A percentile compares a stretch with the other conserved stretches of the same genome.
Conservation (phyloP, 2,329 filamentous ascomycete genomes). For the Trichoderma sp. region DNA sequence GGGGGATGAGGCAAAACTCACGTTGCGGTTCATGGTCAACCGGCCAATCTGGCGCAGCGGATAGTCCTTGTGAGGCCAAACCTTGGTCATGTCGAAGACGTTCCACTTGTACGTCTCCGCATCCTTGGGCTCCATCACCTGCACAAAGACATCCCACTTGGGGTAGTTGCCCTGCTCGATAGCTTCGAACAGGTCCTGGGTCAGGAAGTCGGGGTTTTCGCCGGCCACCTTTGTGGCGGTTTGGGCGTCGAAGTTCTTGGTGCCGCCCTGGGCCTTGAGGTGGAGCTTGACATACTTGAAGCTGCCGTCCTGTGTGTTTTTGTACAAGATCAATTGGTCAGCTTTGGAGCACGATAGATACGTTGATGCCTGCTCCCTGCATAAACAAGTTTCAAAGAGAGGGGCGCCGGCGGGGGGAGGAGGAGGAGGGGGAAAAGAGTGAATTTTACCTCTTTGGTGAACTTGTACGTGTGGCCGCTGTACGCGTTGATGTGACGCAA, state of each 20-base stretch:
- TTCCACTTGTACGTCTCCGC: constrained; percentile 60
- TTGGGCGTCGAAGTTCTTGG: constrained; percentile 47
- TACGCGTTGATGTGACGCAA: constrained; percentile 52
- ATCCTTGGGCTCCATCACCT: constrained; percentile 57
- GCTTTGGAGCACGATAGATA: not conserved
- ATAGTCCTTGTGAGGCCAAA: constrained; percentile 69
- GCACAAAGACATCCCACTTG: constrained; percentile 56
- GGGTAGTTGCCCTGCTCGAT: constrained; percentile 52
- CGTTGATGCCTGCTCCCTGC: not conserved
- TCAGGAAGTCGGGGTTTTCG: constrained; percentile 56
- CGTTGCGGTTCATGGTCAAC: constrained; percentile 69
- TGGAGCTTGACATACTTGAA: constrained; percentile 57
- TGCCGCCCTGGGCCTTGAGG: constrained; percentile 52
- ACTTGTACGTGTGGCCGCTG: constrained; percentile 53
- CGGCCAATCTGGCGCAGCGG: constrained; percentile 69
- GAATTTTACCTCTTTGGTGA: constrained; percentile 41
- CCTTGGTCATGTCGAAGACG: constrained; percentile 71
- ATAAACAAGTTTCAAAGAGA: not conserved
- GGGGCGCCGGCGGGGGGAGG: too few species aligned
- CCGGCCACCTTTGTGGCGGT: constrained; percentile 45
- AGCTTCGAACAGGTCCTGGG: constrained; percentile 43
- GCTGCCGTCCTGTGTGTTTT: constrained; percentile 46
- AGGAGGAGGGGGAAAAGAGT: not conserved
- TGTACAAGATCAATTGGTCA: not conserved
- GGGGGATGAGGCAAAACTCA: constrained; percentile 49